Percentiles rank a stretch among this genome's conserved stretches.
Conservation (phyloP, 2,329 filamentous ascomycete genomes). For the Colletotrichum tropicicola region DNA sequence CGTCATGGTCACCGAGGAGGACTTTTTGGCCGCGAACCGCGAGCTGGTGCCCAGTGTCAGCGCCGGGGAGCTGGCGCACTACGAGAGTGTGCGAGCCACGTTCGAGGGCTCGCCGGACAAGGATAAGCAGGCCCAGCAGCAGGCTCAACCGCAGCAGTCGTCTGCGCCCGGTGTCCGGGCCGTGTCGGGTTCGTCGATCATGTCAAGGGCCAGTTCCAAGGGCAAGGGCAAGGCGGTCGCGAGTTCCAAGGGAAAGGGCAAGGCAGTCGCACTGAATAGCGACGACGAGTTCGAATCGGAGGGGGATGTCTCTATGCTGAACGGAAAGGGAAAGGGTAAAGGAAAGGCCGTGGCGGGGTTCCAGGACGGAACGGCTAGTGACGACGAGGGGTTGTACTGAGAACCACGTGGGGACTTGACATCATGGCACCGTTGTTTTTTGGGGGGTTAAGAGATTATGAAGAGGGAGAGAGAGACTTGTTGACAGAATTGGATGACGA, state of each 20-base stretch:
- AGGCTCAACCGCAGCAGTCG: constrained; percentile 32
- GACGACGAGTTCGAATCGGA: constrained; percentile 44
- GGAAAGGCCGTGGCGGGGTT: constrained; percentile 63
- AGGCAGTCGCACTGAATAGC: constrained; percentile 42
- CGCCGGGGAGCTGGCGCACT: constrained; percentile 90
- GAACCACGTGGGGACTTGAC: too few species aligned
- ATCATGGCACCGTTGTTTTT: too few species aligned
- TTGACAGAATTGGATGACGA: neutral
- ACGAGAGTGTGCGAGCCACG: constrained; percentile 81
- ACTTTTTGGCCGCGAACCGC: constrained; percentile 82
- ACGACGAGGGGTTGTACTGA: constrained; percentile 67
- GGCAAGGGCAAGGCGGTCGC: constrained; percentile 46
- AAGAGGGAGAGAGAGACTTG: neutral
- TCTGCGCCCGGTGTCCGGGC: constrained; percentile 21
- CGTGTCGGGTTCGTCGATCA: constrained; percentile 38
- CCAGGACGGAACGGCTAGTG: constrained; percentile 62
- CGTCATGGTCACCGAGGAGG: constrained; percentile 88
- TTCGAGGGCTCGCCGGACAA: constrained; percentile 76
- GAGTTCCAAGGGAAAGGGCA: constrained; percentile 48
- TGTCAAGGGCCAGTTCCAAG: constrained; percentile 37
- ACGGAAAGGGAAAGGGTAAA: constrained; percentile 58
- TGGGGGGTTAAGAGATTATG: too few species aligned
- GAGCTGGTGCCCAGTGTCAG: constrained; percentile 96
- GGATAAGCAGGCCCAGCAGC: constrained; percentile 45
- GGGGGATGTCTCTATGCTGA: constrained; percentile 39